These are phyloP conservation scores for Penicillium italicum DNA, from an alignment of 2,329 filamentous ascomycete species.

Conservation along the genomic window DNA sequence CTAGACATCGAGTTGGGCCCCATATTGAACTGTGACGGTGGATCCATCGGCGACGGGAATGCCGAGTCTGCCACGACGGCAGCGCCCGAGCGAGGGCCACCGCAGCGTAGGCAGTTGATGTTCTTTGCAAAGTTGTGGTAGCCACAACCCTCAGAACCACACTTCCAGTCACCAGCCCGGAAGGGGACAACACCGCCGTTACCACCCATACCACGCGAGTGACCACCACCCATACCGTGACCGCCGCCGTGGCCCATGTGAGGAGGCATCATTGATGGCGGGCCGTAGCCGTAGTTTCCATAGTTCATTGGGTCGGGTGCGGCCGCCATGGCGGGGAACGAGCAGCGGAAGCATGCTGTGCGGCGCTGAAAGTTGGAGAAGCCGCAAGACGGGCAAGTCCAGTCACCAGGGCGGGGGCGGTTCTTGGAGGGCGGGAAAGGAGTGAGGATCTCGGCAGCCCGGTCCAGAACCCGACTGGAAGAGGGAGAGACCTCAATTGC, in stretches of 20 bases:
- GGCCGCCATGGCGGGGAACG: conserved; percentile 88
- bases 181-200: conserved; percentile 87
- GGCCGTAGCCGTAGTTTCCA: conserved; percentile 55
- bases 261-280: conserved; percentile 75
- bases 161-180: conserved; percentile 98
- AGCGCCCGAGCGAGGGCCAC: conserved; percentile 87
- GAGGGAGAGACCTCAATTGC: conserved; percentile 98
- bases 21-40: conserved; percentile 78
- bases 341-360: conserved; percentile 98
- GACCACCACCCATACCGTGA: conserved; percentile 49
- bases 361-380: conserved; percentile 99
- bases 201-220: conserved; percentile 63
- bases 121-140: conserved; percentile 99
- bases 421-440: conserved; percentile 99
- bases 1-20: conserved; percentile 82
- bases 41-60: conserved; percentile 87
- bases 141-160: conserved; percentile 91
- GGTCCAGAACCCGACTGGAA: conserved; percentile 92
- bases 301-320: conserved; percentile 73
- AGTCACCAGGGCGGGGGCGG: conserved; percentile 91
- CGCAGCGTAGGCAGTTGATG: conserved; percentile 93
- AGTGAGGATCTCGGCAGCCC: conserved; percentile 90
- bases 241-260: conserved; percentile 64
- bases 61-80: conserved; percentile 92
- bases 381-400: conserved; percentile 97